Percentiles rank a stretch among this genome's conserved stretches.
Conservation (phyloP, 106 monocot species). For the Cymbidium sinense region DNA sequence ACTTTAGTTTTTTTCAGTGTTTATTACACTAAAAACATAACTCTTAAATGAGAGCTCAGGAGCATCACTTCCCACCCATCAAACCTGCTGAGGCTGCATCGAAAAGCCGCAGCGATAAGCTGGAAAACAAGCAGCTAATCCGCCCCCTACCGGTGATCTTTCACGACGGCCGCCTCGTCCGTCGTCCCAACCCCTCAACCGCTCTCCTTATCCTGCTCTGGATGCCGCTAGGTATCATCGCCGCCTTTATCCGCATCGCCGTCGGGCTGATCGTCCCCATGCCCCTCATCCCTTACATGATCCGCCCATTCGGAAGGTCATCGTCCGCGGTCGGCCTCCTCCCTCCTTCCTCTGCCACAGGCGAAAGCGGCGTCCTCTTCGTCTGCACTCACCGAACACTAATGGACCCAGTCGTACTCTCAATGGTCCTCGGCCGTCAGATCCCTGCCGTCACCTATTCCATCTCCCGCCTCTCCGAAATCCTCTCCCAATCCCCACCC, state of each 20-base stretch:
- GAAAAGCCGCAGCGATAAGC: background rate
- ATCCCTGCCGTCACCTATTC: conserved; percentile 95
- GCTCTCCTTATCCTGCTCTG: conserved; percentile 74
- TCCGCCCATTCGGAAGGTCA: conserved; percentile 54
- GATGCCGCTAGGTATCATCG: conserved; percentile 60
- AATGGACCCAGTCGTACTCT: conserved; percentile 95
- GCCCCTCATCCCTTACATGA: conserved; percentile 41
- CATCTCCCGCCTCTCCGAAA: conserved; percentile 80
- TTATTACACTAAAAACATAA: too few relatives aligned
- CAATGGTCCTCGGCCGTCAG: conserved; percentile 60
- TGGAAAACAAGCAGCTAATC: background rate
- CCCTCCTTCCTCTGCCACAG: conserved; percentile 12
- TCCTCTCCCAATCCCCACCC: conserved; percentile 84
- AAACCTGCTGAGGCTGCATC: background rate
- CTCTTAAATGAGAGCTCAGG: conserved; percentile 22
- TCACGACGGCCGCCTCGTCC: conserved; percentile 87
- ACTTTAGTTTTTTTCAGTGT: too few relatives aligned
- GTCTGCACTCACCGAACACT: conserved; percentile 98
- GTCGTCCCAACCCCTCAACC: conserved; percentile 66
- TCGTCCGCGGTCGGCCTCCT: conserved; percentile 39
- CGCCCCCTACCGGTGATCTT: conserved; percentile 69
- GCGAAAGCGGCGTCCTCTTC: conserved; percentile 72
- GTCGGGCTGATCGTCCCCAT: conserved; percentile 63
- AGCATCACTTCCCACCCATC: conserved; percentile 27
- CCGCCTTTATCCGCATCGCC: conserved; percentile 62